Evolutionary conservation across 345 rosid genomes (phyloP), one percentile per base, ranked within the genome.

Genomic region (Arabis hirsuta): DNA sequence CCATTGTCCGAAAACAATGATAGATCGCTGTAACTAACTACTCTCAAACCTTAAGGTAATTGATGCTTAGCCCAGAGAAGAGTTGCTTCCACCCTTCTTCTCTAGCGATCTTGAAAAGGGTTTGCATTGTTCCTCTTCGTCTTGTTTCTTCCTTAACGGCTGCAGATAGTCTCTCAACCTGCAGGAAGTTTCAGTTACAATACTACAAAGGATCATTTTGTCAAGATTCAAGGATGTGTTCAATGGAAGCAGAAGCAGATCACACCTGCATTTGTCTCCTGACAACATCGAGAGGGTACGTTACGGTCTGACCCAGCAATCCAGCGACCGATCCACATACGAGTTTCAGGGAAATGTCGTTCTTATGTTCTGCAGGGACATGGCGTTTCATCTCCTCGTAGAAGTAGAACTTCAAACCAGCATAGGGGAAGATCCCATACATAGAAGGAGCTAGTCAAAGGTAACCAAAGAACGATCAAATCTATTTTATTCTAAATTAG

Each of bases 201-300:
- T 42, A 13, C 65, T 44, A 41, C 38, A 34, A 19, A 60, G 14
- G 13, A 42, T 59, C 53, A 41, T 42, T 26, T 7, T 10, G 19
- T 43, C 51, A 31, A 41, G 55, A 26, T 45, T 16, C 24, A 44
- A 73, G 24, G 26, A 9, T 68, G 4, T 12, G 36, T 50, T 10
- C 0, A 9, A 13, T 8, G 58, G 42, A 61, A 34, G 31, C 45
- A 41, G 52, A 19, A 38, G 61, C 55, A 36, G 54, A 64, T 29
- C 77, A 64, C 80, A 87, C 96, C 92, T 89, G 97, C 97, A 94
- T 91, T 74, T 94, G 95, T 85, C 98, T 94, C 81, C 97, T 86
- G 65, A 94, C 98, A 59, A 91, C 98, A 70, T 94, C 98, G 22
- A 94, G 97, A 58, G 97, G 96, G 69, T 91, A 94, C 7, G 97